Base-by-base conservation (phyloP, 148 eudicot species). In the Agrostemma githago region DNA sequence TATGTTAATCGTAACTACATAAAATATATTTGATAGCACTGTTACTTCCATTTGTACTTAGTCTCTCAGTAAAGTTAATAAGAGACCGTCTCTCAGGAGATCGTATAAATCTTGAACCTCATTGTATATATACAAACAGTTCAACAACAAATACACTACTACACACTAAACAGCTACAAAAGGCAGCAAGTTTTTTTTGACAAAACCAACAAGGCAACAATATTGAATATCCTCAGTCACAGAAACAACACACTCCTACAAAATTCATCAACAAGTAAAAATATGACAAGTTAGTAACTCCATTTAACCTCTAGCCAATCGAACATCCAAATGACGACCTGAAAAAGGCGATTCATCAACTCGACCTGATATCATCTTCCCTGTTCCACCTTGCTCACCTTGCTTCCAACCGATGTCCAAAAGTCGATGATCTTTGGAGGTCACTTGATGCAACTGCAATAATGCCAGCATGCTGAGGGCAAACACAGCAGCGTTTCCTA, bases 401-500 rank as follows among this genome's bases (percentile, higher is more conserved):
- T 80, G 86, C 70, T 79, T 82, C 15, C 8, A 70, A 72, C 76
- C 78, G 16, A 76, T 78, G 65, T 78, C 75, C 72, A 80, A 63
- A 26, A 68, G 40, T 42, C 62, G 68, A 46, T 81, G 79, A 60
- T 74, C 85, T 77, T 84, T 85, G 53, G 53, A 67, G 19, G 88
- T 78, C 11, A 72, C 79, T 74, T 86, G 97, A 54, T 92, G 89
- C 57, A 94, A 78, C 79, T 87, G 98, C 71, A 95, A 76, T 70
- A 88, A 70, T n/a, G 92, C 92, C 44, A 95, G 72, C 96, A 90
- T 88, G 88, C 96, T 95, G 62, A 95, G 54, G 41, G 96, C 90
- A 66, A 95, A 83, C 71, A 95, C 76, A 76, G 97, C 96, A 74
- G 97, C 95, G 75, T 93, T 93, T 42, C 97, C 92, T 42, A 89